Percentiles rank a stretch among this genome's conserved stretches.
Conservation (phyloP, 306 rosid species). For the Malus sieversii region DNA sequence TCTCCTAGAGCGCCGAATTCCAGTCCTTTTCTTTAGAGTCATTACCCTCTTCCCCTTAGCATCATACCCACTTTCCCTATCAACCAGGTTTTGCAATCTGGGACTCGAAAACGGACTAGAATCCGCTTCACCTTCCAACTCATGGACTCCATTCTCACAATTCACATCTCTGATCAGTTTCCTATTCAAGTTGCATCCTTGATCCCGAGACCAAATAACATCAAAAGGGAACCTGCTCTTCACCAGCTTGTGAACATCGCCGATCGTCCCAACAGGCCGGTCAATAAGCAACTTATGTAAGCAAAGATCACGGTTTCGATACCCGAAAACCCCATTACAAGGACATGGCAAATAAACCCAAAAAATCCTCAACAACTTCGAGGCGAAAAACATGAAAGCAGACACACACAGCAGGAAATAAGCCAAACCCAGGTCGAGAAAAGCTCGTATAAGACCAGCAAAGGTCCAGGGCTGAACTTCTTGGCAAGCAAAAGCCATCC, state of each 20-base stretch:
- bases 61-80: slow-evolving; percentile 45
- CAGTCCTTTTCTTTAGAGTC: slow-evolving; percentile 48
- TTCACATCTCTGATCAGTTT: slow-evolving; percentile 19
- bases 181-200: slow-evolving; percentile 20
- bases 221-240: slow-evolving; percentile 60
- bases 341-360: slow-evolving; percentile 68
- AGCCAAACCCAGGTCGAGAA: slow-evolving; percentile 55
- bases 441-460: slow-evolving; percentile 54
- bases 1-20: slow-evolving; percentile 48
- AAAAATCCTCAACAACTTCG: slow-evolving; percentile 31
- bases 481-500: slow-evolving; percentile 47
- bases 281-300: slow-evolving; percentile 41
- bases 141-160: slow-evolving; percentile 26
- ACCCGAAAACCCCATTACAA: slow-evolving; percentile 68
- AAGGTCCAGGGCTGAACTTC: slow-evolving; percentile 62
- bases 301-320: slow-evolving; percentile 42
- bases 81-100: slow-evolving; percentile 30
- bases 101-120: slow-evolving; percentile 41
- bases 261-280: slow-evolving; percentile 50
- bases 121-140: slow-evolving; percentile 41
- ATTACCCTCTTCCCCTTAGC: slow-evolving; percentile 51
- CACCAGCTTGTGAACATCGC: slow-evolving; percentile 36
- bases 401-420: slow-evolving; percentile 64
- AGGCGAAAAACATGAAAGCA: slow-evolving; percentile 41
- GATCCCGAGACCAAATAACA: slow-evolving; percentile 35